Percentiles rank a stretch among this genome's conserved stretches.
phyloP scores from a whole-genome alignment of 106 monocot genomes.

The Dioscorea zingiberensis region DNA sequence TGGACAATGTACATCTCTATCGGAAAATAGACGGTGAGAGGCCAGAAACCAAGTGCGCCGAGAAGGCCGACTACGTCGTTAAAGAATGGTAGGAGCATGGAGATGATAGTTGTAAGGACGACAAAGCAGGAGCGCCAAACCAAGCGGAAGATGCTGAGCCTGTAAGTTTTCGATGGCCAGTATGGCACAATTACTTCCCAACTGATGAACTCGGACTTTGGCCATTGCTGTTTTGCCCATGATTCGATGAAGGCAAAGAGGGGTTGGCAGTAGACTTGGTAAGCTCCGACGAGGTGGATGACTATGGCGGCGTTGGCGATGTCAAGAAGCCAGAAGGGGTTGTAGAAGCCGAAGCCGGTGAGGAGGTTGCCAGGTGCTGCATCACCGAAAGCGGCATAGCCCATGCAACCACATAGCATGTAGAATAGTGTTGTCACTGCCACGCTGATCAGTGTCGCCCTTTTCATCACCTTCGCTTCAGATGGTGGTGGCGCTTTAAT shows the following conservation, averaged over 20 bases:
- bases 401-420: slow-evolving; percentile 78
- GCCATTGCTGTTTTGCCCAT: slow-evolving; percentile 36
- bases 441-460: slow-evolving; percentile 55
- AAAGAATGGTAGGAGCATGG: slow-evolving; percentile 95
- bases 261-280: slow-evolving; percentile 95
- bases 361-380: slow-evolving; percentile 75
- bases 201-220: slow-evolving; percentile 46
- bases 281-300: slow-evolving; percentile 86
- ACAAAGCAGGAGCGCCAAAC: slow-evolving; percentile 77
- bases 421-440: slow-evolving; percentile 65
- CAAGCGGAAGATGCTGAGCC: slow-evolving; percentile 60
- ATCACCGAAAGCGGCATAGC: slow-evolving; percentile 91
- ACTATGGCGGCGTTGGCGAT: slow-evolving; percentile 87
- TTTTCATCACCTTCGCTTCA: slow-evolving; percentile 73
- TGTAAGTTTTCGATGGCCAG: slow-evolving; percentile 4
- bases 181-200: slow-evolving; percentile 29
- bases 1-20: slow-evolving; percentile 86
- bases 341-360: slow-evolving; percentile 94
- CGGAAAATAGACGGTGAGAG: slow-evolving; percentile 86
- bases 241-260: slow-evolving; percentile 90
- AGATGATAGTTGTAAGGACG: slow-evolving; percentile 54
- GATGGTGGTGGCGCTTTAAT: slow-evolving; percentile 68
- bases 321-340: slow-evolving; percentile 93
- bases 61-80: slow-evolving; percentile 88
- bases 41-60: slow-evolving; percentile 91